Conservation (phyloP, 169 alveolate genomes). For the Eimeria praecox region DNA sequence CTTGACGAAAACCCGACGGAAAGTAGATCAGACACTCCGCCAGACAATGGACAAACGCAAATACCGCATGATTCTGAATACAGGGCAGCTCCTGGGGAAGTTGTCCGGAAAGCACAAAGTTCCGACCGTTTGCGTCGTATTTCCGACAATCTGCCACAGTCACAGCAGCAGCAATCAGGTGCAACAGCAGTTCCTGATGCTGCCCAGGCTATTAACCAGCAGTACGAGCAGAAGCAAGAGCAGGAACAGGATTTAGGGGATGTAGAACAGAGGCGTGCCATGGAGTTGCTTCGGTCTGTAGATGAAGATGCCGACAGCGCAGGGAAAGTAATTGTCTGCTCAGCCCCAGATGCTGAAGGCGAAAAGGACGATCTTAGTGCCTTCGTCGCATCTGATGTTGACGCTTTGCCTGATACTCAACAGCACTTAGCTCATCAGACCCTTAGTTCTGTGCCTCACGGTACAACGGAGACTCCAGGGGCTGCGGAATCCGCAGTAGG, state of each 20-base stretch:
- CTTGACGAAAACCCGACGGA: background rate
- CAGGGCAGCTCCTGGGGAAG: background rate
- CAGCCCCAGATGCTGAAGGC: constrained; percentile 23
- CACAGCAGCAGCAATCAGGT: constrained; percentile 1
- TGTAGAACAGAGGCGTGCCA: constrained; percentile 68
- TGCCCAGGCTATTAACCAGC: background rate
- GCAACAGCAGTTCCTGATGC: background rate
- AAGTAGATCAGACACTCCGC: background rate
- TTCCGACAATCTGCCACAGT: background rate
- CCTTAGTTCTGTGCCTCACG: background rate
- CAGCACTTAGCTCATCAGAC: background rate
- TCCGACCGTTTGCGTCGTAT: background rate
- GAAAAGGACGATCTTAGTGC: background rate
- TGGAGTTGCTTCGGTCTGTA: constrained; percentile 62
- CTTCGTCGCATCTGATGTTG: background rate
- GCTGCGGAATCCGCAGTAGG: background rate
- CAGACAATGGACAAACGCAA: background rate
- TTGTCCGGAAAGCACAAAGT: background rate
- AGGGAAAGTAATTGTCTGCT: constrained; percentile 68
- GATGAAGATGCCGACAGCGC: constrained; percentile 61
- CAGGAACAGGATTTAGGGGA: constrained; percentile 47
- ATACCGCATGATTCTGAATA: background rate
- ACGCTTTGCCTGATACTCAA: background rate
- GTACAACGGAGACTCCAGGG: background rate
- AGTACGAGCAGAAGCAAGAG: background rate